A percentile compares a stretch with the other conserved stretches of the same genome.
These are phyloP conservation scores for Inga laurina DNA, from an alignment of 306 rosid genomes.

Conservation along the genomic window DNA sequence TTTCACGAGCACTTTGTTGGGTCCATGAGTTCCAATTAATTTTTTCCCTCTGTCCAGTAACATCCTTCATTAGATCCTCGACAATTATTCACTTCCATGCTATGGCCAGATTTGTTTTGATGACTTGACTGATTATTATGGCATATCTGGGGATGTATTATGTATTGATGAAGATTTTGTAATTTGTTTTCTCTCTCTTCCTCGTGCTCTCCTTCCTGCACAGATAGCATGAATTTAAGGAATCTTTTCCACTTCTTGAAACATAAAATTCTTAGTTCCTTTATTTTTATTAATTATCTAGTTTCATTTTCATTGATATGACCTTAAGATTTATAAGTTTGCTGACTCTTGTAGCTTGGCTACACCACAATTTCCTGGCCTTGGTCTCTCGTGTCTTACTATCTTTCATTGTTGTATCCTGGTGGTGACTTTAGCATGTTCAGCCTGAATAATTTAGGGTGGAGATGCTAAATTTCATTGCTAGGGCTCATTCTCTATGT, in stretches of 20 bases:
- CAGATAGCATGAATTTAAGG: not conserved
- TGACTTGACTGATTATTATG: not conserved
- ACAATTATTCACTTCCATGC: not conserved
- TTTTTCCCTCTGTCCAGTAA: not conserved
- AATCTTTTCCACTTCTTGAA: not conserved
- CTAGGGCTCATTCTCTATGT: not conserved
- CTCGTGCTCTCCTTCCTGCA: not conserved
- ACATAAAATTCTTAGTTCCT: not conserved
- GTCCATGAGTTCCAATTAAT: not conserved
- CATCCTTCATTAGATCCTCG: not conserved
- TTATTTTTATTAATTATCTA: constrained; percentile 12
- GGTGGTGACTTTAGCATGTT: not conserved
- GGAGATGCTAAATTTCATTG: not conserved
- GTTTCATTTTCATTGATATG: not conserved
- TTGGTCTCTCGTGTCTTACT: not conserved
- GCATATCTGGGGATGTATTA: not conserved
- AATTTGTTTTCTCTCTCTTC: not conserved
- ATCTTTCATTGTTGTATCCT: not conserved
- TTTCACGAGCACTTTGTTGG: not conserved
- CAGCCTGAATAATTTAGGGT: not conserved
- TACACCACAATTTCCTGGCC: too few relatives aligned
- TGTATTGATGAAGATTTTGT: not conserved
- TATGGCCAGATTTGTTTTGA: not conserved
- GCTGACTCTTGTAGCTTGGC: not conserved
- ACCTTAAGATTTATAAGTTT: not conserved